Evolutionary conservation across 148 eudicot genomes (phyloP).

Genomic region (Polygonum maritimum): DNA sequence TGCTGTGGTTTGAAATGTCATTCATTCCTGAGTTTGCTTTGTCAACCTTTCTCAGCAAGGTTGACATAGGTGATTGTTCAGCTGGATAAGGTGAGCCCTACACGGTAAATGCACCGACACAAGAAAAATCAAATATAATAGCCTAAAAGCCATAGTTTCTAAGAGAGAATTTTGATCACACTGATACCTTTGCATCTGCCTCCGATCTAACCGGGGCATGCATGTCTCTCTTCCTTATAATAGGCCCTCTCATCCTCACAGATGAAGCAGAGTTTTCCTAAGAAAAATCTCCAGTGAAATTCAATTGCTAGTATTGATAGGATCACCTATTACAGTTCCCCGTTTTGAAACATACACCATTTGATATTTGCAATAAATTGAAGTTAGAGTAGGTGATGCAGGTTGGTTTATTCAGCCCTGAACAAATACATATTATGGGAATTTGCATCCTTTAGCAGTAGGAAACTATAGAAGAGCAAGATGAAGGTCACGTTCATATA

Average conservation of each 20-base stretch:
- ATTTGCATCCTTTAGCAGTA: neutral
- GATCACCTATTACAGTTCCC: neutral
- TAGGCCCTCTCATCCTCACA: conserved; percentile 36
- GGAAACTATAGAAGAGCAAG: neutral
- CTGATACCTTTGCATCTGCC: conserved; percentile 23
- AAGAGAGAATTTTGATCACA: neutral
- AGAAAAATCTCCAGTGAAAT: neutral
- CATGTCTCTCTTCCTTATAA: conserved; percentile 28
- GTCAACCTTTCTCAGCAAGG: conserved; percentile 58
- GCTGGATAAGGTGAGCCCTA: conserved; percentile 49
- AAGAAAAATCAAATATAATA: neutral
- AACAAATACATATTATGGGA: neutral
- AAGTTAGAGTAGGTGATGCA: neutral
- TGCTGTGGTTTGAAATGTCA: conserved; percentile 73
- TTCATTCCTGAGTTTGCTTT: conserved; percentile 47
- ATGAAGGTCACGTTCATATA: neutral
- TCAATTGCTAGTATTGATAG: conserved; percentile 3
- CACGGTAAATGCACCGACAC: conserved; percentile 9
- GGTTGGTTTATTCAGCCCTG: neutral
- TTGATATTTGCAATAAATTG: neutral
- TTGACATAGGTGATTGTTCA: conserved; percentile 60
- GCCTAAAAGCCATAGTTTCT: neutral
- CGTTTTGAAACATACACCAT: neutral
- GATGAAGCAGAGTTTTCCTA: conserved; percentile 57
- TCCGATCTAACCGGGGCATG: conserved; percentile 28